phyloP scores from a whole-genome alignment of 768 basidiomycete genomes.

The Kwoniella heveanensis region DNA sequence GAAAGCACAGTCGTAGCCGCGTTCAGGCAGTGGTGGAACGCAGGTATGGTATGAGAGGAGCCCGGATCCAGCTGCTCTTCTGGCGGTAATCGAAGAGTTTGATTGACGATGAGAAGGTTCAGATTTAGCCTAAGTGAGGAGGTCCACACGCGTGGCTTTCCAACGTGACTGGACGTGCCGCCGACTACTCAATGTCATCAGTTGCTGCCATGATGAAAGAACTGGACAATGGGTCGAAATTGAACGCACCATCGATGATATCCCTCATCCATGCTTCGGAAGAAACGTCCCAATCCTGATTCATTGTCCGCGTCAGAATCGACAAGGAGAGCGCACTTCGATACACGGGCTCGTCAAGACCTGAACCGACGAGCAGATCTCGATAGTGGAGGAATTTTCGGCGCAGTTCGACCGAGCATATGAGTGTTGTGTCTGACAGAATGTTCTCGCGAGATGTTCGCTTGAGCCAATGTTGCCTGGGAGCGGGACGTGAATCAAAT shows the following conservation, averaged over 20 bases:
- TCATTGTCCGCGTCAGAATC: conserved; percentile 35
- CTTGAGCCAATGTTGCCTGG: conserved; percentile 34
- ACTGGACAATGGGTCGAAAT: too few species aligned
- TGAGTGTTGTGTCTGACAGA: conserved; percentile 23
- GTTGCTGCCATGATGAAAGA: too few species aligned
- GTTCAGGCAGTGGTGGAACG: conserved; percentile 35
- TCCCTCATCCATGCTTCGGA: conserved; percentile 36
- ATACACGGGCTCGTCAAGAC: conserved; percentile 16
- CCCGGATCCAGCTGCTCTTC: conserved; percentile 27
- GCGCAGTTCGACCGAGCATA: conserved; percentile 34
- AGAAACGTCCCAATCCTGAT: conserved; percentile 34
- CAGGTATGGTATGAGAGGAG: conserved; percentile 28
- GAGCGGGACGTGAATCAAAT: too few species aligned
- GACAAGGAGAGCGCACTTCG: conserved; percentile 28
- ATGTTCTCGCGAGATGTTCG: conserved; percentile 19
- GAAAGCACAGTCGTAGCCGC: conserved; percentile 31
- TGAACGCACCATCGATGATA: conserved; percentile 31
- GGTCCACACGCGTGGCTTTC: conserved; percentile 36
- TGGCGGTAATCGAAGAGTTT: conserved; percentile 28
- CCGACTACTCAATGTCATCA: too few species aligned
- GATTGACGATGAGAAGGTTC: conserved; percentile 38
- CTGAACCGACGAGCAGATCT: conserved; percentile 27
- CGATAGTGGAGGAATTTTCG: conserved; percentile 36
- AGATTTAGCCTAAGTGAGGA: conserved; percentile 33
- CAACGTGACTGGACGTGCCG: conserved; percentile 17